Base-by-base conservation (phyloP, 2,329 filamentous ascomycete genomes). In the Didymella sp. region DNA sequence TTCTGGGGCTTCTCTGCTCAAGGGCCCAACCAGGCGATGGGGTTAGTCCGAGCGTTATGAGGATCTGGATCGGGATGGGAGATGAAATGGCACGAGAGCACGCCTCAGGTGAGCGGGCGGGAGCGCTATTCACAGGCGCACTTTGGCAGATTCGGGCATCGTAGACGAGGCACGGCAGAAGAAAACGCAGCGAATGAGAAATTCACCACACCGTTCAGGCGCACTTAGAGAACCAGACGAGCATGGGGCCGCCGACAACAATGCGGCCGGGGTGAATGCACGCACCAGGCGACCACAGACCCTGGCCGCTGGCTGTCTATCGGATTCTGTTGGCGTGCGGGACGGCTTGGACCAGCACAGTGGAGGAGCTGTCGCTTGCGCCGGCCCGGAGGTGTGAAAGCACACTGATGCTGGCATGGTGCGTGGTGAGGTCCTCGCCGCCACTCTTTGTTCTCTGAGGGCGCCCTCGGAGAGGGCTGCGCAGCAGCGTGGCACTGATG, bases 11-110 rank as follows among this genome's bases (percentile, higher is more conserved):
- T 65, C 47, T 37, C 53, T 56, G 49, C 51, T 67, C 67, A 66
- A 70, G 71, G 68, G 67, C 71, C 71, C 70, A 73, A 76, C 74
- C 74, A 70, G 73, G 74, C 68, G 73, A 74, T 75, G 71, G 73
- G 73, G 72, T 71, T 73, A 69, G 75, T 76, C 75, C 73, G 71
- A 76, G 75, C 75, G 69, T 72, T 69, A 62, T 62, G 63, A 64
- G 69, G 70, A 74, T 77, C 75, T 76, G 72, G 73, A 77, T 77
- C 73, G 74, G 72, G 70, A 70, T 64, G 71, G 70, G 70, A 69
- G 67, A 70, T 68, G 69, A 59, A 59, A 55, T 55, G 56, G 51
- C 67, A 71, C 69, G 66, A 71, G 70, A 70, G 71, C 66, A 68
- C 58, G 68, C 66, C 70, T 72, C 70, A 71, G 73, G 70, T 70